A percentile compares a stretch with the other conserved stretches of the same genome.
Conservation (phyloP, 2,329 filamentous ascomycete species). For the Xylariaceae sp. region DNA sequence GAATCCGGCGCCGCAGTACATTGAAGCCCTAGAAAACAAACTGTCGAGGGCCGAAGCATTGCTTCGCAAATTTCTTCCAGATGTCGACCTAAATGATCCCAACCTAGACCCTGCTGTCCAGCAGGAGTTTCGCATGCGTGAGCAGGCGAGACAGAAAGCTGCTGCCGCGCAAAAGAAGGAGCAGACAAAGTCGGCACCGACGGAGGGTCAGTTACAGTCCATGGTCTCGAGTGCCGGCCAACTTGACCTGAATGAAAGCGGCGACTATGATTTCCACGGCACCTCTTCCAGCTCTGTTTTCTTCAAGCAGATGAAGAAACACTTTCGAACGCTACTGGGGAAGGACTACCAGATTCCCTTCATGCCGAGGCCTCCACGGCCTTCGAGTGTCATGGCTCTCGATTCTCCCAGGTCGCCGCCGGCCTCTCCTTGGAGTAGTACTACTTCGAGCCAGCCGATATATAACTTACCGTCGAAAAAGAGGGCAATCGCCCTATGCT, state of each 20-base stretch:
- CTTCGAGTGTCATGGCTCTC: constrained; percentile 50
- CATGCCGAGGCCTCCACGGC: constrained; percentile 46
- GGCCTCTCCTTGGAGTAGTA: constrained; percentile 57
- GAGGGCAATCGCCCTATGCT: constrained; percentile 40
- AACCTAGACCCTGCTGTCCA: constrained; percentile 72
- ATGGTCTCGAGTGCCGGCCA: constrained; percentile 94
- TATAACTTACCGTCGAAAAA: constrained; percentile 66
- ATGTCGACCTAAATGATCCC: constrained; percentile 79
- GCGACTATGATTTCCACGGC: constrained; percentile 92
- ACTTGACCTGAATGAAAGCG: constrained; percentile 84
- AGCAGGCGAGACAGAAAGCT: constrained; percentile 45
- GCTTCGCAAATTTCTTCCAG: constrained; percentile 72
- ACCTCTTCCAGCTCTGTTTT: constrained; percentile 90
- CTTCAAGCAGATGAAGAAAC: constrained; percentile 77
- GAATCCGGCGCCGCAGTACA: constrained; percentile 88
- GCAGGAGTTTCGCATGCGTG: constrained; percentile 58
- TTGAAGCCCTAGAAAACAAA: constrained; percentile 79
- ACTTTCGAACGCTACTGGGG: constrained; percentile 73
- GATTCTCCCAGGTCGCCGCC: constrained; percentile 64
- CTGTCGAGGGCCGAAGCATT: constrained; percentile 78
- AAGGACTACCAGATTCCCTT: constrained; percentile 57
- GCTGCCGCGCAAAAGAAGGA: constrained; percentile 39
- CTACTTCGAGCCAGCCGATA: constrained; percentile 43
- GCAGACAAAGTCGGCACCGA: constrained; percentile 31
- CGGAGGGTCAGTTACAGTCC: constrained; percentile 72